Evolutionary conservation across 495 filamentous ascomycete genomes (phyloP), one percentile per base, ranked within the genome.

Genomic region (Extremus antarcticus): DNA sequence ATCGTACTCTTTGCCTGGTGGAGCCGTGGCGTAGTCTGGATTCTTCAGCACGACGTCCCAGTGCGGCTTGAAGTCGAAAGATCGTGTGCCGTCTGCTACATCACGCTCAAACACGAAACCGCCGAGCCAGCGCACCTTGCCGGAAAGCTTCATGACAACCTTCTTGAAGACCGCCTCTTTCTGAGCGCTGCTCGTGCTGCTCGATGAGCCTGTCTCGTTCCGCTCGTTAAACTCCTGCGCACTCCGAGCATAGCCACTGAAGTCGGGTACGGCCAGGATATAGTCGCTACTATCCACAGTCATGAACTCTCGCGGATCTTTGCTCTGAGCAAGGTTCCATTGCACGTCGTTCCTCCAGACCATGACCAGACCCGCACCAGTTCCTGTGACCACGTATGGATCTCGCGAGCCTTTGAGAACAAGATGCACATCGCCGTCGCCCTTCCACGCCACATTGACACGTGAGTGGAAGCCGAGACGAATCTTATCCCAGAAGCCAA

Each of bases 401-500:
- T 99, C 92, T 56, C 92, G 80, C 45, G 90, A 83, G 43, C 84
- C 83, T 73, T 99, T 99, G 7, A 99, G 71, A 38, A 88, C 86
- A 13, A 99, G 75, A 69, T 97, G 92, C 24, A 99, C 88, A 70
- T 97, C 92, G 19, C 94, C 94, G 66, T 92, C 92, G 46, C 88
- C 91, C 63, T 83, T 90, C 92, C 92, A 99, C 2, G 83, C 75
- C 23, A 96, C 83, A 43, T 78, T 83, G 54, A 97, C 77, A 16
- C 88, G 80, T n/a, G 92, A 97, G 69, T 99, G 92, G 66, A 94
- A 90, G 62, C 84, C 90, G 17, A 99, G 77, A 55, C 92, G 76
- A 29, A 99, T 95, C 75, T 99, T 99, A 68, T 99, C 92, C 92
- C 92, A 99, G 73, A 99, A 99, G 8, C 92, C 92, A 47, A 88